Evolutionary conservation across 306 rosid genomes (phyloP).

Genomic region (Adenanthera pavonina): DNA sequence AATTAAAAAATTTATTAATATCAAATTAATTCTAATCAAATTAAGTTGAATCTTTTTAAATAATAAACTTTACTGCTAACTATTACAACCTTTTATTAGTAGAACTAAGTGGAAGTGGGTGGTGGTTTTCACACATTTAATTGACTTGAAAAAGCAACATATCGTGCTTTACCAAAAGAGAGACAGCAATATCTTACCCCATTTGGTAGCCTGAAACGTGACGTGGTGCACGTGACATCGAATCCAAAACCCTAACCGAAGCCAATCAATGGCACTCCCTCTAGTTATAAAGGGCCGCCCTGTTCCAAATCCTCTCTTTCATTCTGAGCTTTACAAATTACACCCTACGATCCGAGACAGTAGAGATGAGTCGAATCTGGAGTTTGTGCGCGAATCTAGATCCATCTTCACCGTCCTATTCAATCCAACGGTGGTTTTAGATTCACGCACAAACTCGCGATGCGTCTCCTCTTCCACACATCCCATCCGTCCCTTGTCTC

Average conservation of each 20-base stretch:
- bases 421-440: constrained; percentile 26
- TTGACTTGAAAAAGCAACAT: no score
- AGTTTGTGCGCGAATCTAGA: constrained; percentile 46
- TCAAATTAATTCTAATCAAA: no score
- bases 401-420: constrained; percentile 10
- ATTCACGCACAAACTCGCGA: constrained; percentile 54
- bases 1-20: no score
- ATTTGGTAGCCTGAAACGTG: neutral
- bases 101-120: no score
- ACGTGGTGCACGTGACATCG: no score
- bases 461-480: constrained; percentile 34
- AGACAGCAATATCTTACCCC: neutral
- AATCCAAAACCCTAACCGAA: neutral
- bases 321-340: neutral
- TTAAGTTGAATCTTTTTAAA: no score
- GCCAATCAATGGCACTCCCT: neutral
- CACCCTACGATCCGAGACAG: neutral
- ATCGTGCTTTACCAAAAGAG: neutral
- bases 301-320: no score
- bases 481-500: neutral
- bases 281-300: neutral
- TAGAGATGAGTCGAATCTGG: constrained; percentile 34
- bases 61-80: no score
- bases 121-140: no score
- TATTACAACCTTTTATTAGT: no score